These are phyloP conservation scores for Apiotrichum porosum DNA, from an alignment of 1,284 basidiomycete species.

Conservation along the genomic window DNA sequence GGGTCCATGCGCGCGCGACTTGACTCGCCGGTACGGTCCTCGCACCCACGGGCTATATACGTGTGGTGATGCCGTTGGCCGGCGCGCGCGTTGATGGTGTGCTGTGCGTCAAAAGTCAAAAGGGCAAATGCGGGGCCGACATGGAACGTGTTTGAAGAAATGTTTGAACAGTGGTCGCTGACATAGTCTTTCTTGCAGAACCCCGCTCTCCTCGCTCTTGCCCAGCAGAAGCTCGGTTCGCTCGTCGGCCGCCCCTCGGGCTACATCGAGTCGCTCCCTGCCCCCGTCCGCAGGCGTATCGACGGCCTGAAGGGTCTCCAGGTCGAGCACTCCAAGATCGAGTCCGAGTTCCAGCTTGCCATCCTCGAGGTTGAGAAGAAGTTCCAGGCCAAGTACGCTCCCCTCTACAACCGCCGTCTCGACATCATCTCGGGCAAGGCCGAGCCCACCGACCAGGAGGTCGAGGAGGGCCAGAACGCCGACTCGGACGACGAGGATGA, in stretches of 20 bases:
- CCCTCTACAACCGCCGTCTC: slow-evolving; percentile 80
- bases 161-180: no score
- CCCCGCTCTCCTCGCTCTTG: slow-evolving; percentile 57
- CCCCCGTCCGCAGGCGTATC: slow-evolving; percentile 74
- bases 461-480: slow-evolving; percentile 68
- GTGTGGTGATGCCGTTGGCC: no score
- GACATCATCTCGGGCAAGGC: slow-evolving; percentile 75
- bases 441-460: slow-evolving; percentile 73
- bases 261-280: slow-evolving; percentile 80
- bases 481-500: slow-evolving; percentile 55
- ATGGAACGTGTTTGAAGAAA: no score
- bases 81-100: no score
- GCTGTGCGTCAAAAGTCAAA: no score
- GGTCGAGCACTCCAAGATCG: slow-evolving; percentile 85
- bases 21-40: no score
- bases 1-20: no score
- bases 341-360: slow-evolving; percentile 94
- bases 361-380: slow-evolving; percentile 96
- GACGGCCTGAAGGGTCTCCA: slow-evolving; percentile 94
- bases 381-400: slow-evolving; percentile 78
- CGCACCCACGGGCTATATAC: no score
- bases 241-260: slow-evolving; percentile 76
- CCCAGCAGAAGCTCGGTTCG: slow-evolving; percentile 61
- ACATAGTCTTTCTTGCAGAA: slow-evolving; percentile 38
- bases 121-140: no score